Conservation (phyloP, 768 basidiomycete genomes). For the Hygrophorus pudorinus region DNA sequence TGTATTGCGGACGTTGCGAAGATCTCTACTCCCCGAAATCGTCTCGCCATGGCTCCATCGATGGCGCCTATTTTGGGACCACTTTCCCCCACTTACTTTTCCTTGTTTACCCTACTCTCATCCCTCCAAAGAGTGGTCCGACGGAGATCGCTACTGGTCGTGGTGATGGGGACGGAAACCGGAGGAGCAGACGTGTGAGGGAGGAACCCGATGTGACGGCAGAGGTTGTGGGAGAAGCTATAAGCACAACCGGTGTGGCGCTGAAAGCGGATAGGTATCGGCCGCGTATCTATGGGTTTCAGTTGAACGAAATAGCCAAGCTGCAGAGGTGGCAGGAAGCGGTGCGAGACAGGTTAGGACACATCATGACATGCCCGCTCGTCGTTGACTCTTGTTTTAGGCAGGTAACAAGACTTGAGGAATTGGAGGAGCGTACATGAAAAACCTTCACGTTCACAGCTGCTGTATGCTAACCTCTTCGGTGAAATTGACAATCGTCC, state of each 20-base stretch:
- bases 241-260: slow-evolving; percentile 75
- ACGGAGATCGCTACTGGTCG: slow-evolving; percentile 20
- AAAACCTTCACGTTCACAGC: background rate
- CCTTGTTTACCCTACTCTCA: slow-evolving; percentile 91
- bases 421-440: slow-evolving; percentile 23
- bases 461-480: no score
- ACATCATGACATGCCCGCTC: slow-evolving; percentile 1
- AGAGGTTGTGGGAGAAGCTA: slow-evolving; percentile 49
- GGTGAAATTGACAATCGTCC: no score
- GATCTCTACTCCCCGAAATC: slow-evolving; percentile 98
- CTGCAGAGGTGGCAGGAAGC: slow-evolving; percentile 96
- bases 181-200: slow-evolving; percentile 28
- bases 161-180: slow-evolving; percentile 17
- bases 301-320: slow-evolving; percentile 88
- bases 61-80: slow-evolving; percentile 97
- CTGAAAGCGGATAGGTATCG: slow-evolving; percentile 87
- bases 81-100: slow-evolving; percentile 96
- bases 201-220: slow-evolving; percentile 48
- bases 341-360: slow-evolving; percentile 63
- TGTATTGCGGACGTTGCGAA: slow-evolving; percentile 97
- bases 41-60: slow-evolving; percentile 92
- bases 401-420: slow-evolving; percentile 43
- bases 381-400: slow-evolving; percentile 14
- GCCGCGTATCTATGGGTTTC: slow-evolving; percentile 95
- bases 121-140: slow-evolving; percentile 68